A percentile compares a stretch with the other conserved stretches of the same genome.
phyloP scores from a whole-genome alignment of 2,329 filamentous ascomycete species.

The Botrytis hyacinthi region DNA sequence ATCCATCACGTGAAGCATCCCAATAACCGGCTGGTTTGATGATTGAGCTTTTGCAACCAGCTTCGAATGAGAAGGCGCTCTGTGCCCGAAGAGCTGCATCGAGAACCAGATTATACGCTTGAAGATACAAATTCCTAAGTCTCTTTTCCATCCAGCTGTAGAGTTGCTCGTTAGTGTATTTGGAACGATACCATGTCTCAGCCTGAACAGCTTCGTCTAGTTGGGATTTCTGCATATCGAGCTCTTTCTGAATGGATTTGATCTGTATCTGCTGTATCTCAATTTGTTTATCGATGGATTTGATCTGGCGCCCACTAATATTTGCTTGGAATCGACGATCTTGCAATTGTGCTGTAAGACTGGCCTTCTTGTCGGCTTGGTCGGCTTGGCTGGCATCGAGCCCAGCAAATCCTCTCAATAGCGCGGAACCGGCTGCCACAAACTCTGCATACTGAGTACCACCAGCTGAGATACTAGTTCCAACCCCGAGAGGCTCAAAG shows the following conservation, averaged over 20 bases:
- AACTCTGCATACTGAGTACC: background rate
- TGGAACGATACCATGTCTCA: background rate
- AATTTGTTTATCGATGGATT: slow-evolving; percentile 1
- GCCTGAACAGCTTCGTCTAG: background rate
- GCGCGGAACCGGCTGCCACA: background rate
- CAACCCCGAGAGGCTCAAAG: background rate
- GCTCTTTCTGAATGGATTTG: slow-evolving; percentile 4
- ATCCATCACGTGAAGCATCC: slow-evolving; percentile 8
- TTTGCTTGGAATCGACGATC: slow-evolving; percentile 1
- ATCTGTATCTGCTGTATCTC: background rate
- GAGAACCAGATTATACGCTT: background rate
- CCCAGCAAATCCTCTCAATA: background rate
- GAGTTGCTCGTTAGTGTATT: slow-evolving; percentile 3
- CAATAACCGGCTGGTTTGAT: background rate
- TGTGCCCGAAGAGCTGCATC: background rate
- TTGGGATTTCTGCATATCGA: slow-evolving; percentile 2
- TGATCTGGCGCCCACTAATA: background rate
- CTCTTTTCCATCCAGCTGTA: slow-evolving; percentile 5
- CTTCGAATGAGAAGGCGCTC: background rate
- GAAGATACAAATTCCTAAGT: background rate
- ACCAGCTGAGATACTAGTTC: background rate
- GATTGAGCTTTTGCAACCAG: background rate
- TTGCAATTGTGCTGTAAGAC: background rate
- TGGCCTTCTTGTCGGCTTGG: background rate
- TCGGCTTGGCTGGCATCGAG: background rate